Conservation (phyloP, 169 alveolate genomes). For the Cryptosporidium tyzzeri region DNA sequence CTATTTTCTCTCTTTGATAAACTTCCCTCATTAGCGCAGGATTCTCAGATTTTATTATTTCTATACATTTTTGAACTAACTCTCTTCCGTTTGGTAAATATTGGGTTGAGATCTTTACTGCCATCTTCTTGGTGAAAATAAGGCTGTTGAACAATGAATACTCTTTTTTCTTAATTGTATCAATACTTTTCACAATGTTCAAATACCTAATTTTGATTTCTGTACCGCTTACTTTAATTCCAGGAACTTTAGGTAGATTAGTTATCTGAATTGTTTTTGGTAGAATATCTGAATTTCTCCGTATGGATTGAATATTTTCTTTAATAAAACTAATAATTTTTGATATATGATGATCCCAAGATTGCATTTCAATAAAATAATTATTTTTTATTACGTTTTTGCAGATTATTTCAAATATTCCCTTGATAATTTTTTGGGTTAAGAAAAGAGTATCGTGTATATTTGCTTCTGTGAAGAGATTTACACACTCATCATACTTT, state of each 20-base stretch:
- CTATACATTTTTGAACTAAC: conserved; percentile 34
- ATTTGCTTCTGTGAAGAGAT: conserved; percentile 4
- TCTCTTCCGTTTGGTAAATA: conserved; percentile 39
- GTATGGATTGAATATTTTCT: neutral
- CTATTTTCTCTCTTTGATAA: conserved; percentile 31
- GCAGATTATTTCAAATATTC: conserved; percentile 37
- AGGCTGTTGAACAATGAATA: conserved; percentile 1
- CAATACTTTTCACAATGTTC: conserved; percentile 18
- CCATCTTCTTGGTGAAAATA: conserved; percentile 42
- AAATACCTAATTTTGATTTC: conserved; percentile 40
- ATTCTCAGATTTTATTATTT: conserved; percentile 20
- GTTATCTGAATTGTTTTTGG: no score
- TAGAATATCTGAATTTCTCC: neutral
- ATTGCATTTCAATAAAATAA: conserved; percentile 1
- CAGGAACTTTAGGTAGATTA: conserved; percentile 17
- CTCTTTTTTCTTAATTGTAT: conserved; percentile 28
- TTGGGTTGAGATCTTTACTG: conserved; percentile 43
- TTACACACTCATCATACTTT: neutral
- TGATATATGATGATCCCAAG: conserved; percentile 42
- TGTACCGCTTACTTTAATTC: conserved; percentile 40
- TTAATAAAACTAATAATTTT: conserved; percentile 3
- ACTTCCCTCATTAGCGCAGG: conserved; percentile 68
- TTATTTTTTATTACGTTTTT: neutral
- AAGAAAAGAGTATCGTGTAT: neutral
- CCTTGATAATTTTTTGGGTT: neutral